A percentile compares a stretch with the other conserved stretches of the same genome.
Evolutionary conservation across 768 basidiomycete genomes (phyloP).

Genomic region (Mrakia frigida): DNA sequence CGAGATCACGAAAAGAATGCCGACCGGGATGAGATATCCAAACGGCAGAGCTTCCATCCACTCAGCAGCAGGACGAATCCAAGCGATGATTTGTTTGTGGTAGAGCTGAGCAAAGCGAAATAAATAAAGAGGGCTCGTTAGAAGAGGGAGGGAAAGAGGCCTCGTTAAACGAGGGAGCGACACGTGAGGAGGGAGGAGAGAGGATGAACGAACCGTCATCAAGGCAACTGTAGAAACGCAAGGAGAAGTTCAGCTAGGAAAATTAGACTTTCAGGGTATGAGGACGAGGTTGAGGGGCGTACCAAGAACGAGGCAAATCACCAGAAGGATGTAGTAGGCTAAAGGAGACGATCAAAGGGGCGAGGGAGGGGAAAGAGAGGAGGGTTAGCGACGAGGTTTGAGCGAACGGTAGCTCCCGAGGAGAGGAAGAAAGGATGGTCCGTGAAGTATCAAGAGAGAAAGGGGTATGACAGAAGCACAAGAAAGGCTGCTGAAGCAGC

Average conservation of each 20-base stretch:
- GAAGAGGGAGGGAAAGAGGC: conserved; percentile 33
- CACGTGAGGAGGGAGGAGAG: background rate
- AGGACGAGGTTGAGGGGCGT: background rate
- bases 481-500: no score
- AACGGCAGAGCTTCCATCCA: conserved; percentile 55
- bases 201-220: background rate
- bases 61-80: conserved; percentile 61
- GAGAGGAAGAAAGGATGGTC: background rate
- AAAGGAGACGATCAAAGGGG: conserved; percentile 2
- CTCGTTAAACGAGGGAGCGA: background rate
- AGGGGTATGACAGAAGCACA: no score
- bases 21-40: background rate
- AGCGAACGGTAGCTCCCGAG: background rate
- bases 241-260: background rate
- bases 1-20: conserved; percentile 13
- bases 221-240: conserved; percentile 14
- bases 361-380: background rate
- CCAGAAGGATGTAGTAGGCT: conserved; percentile 36
- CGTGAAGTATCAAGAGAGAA: background rate
- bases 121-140: conserved; percentile 41
- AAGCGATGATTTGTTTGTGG: conserved; percentile 65
- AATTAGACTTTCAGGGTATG: no score
- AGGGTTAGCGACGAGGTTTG: background rate
- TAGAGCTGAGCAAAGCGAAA: conserved; percentile 57
- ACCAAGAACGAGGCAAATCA: conserved; percentile 49